phyloP scores from a whole-genome alignment of 108 stramenopile genomes.

The Nannochloropsis oceanica region DNA sequence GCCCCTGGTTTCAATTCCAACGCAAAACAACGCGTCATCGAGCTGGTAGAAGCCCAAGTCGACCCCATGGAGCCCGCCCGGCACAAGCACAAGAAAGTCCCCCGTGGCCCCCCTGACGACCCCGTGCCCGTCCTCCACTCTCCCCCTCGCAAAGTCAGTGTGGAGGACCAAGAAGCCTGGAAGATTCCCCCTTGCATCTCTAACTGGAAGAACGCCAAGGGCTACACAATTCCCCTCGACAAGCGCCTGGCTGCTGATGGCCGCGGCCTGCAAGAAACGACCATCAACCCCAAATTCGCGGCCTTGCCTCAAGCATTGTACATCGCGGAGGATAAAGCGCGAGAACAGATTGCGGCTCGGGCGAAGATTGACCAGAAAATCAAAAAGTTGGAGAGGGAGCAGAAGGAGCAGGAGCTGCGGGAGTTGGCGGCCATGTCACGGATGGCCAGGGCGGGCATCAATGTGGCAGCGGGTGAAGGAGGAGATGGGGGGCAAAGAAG shows the following conservation, averaged over 20 bases:
- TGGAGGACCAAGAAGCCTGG: slow-evolving; percentile 61
- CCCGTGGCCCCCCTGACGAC: slow-evolving; percentile 76
- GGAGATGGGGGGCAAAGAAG: background rate
- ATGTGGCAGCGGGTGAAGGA: background rate
- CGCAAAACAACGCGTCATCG: slow-evolving; percentile 80
- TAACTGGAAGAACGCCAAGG: slow-evolving; percentile 95
- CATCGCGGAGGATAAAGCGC: slow-evolving; percentile 84
- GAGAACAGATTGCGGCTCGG: slow-evolving; percentile 78
- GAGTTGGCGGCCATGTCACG: slow-evolving; percentile 77
- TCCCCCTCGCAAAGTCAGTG: slow-evolving; percentile 43
- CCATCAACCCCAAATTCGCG: slow-evolving; percentile 88
- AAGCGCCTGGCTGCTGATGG: slow-evolving; percentile 98
- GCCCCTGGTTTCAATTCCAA: slow-evolving; percentile 94
- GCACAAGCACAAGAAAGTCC: slow-evolving; percentile 91
- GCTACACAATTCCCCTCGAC: slow-evolving; percentile 95
- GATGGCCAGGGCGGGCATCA: slow-evolving; percentile 52
- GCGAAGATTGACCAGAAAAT: slow-evolving; percentile 73
- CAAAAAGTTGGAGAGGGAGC: slow-evolving; percentile 60
- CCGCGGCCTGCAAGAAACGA: slow-evolving; percentile 71
- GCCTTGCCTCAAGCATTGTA: slow-evolving; percentile 77
- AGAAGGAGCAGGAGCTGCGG: slow-evolving; percentile 76
- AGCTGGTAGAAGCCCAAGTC: slow-evolving; percentile 79
- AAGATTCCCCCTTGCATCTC: slow-evolving; percentile 94
- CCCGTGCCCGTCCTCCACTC: slow-evolving; percentile 52
- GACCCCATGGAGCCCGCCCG: slow-evolving; percentile 99